Conservation (phyloP, 2,329 filamentous ascomycete genomes). For the Ampelomyces quisqualis region DNA sequence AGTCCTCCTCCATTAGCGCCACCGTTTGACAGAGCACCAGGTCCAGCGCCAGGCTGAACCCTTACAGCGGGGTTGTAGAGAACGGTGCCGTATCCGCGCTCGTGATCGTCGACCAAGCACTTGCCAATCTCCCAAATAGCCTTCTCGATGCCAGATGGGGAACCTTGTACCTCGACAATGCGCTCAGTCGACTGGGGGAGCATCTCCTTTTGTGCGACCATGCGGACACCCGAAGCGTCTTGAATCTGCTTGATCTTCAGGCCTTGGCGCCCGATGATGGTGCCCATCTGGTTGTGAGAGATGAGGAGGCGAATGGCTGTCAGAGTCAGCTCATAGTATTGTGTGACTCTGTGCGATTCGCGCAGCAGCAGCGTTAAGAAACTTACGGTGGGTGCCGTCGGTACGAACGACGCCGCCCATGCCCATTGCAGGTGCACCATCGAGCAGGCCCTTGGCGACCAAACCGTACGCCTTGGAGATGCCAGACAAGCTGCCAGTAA, state of each 20-base stretch:
- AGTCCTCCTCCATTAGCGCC: slow-evolving; percentile 52
- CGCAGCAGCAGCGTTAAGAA: neutral
- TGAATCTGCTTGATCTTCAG: slow-evolving; percentile 99
- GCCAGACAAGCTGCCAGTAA: slow-evolving; percentile 84
- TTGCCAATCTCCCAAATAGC: slow-evolving; percentile 99
- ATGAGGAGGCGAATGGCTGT: slow-evolving; percentile 95
- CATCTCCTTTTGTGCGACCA: slow-evolving; percentile 99
- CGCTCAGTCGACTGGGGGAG: slow-evolving; percentile 97
- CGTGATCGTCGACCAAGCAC: slow-evolving; percentile 96
- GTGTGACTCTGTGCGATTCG: neutral
- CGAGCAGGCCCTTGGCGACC: slow-evolving; percentile 85
- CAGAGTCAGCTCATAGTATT: slow-evolving; percentile 18
- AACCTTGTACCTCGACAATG: slow-evolving; percentile 94
- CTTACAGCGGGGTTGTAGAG: slow-evolving; percentile 96
- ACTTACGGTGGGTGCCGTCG: slow-evolving; percentile 93
- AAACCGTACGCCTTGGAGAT: slow-evolving; percentile 91
- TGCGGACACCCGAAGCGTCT: slow-evolving; percentile 92
- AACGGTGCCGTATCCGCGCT: slow-evolving; percentile 93
- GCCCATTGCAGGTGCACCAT: slow-evolving; percentile 90
- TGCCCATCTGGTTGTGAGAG: slow-evolving; percentile 99
- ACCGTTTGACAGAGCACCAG: slow-evolving; percentile 54
- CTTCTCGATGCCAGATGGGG: slow-evolving; percentile 90
- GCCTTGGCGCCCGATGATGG: slow-evolving; percentile 94
- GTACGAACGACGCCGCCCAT: slow-evolving; percentile 85
- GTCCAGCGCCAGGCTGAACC: slow-evolving; percentile 65